These are phyloP conservation scores for Penicillium cataractarum DNA, from an alignment of 495 filamentous ascomycete species.

Conservation along the genomic window DNA sequence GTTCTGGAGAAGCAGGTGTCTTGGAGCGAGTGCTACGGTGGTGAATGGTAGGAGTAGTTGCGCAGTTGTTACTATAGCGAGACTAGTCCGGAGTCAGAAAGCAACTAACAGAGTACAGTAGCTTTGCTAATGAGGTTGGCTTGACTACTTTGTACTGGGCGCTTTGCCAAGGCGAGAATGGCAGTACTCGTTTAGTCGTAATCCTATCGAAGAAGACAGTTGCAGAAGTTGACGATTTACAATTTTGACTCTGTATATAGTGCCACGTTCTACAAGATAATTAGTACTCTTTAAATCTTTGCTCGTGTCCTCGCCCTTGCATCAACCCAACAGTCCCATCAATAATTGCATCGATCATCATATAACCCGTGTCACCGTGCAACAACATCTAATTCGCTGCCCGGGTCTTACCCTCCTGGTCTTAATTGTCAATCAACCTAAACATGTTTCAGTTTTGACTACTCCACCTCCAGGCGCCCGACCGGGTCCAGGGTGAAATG, in stretches of 20 bases:
- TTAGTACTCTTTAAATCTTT: not conserved
- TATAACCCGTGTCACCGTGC: not conserved
- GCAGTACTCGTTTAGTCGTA: too few species aligned
- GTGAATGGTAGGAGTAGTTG: not conserved
- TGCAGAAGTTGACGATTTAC: not conserved
- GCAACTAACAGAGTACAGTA: not conserved
- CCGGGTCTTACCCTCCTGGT: not conserved
- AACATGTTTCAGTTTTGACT: not conserved
- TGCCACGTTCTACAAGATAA: not conserved
- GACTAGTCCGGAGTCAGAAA: not conserved
- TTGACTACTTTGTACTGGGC: not conserved
- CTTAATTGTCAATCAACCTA: not conserved
- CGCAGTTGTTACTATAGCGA: not conserved
- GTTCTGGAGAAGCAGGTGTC: not conserved
- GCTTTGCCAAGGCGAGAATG: not conserved
- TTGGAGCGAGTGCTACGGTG: not conserved
- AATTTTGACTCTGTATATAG: not conserved
- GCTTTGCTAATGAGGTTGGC: not conserved
- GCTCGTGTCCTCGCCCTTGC: not conserved
- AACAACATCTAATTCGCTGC: not conserved
- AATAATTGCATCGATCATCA: not conserved
- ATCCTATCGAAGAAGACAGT: too few species aligned
- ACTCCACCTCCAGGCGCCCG: not conserved
- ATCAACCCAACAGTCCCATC: not conserved
- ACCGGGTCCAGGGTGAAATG: not conserved